These are phyloP conservation scores for Chaetomium cochliodes DNA, from an alignment of 495 filamentous ascomycete species.

Conservation along the genomic window DNA sequence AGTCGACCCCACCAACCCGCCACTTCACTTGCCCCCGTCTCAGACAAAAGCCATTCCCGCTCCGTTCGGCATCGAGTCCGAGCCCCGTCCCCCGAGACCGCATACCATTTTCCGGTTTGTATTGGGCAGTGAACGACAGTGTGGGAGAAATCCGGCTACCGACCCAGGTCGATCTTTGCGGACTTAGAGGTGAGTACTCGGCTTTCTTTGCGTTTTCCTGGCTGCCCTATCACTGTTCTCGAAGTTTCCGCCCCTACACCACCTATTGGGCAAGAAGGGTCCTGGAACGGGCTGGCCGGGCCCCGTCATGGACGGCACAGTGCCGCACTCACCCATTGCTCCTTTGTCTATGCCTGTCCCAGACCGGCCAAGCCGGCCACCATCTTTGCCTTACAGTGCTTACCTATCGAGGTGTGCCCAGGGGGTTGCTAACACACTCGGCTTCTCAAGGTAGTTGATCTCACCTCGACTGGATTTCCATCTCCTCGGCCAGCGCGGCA, in stretches of 20 bases:
- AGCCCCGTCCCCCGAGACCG: slow-evolving; percentile 16
- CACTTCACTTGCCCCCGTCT: slow-evolving; percentile 12
- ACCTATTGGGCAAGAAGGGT: background rate
- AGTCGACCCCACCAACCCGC: slow-evolving; percentile 21
- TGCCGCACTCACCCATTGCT: background rate
- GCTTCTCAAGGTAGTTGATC: background rate
- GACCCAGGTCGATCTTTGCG: background rate
- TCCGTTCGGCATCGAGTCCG: slow-evolving; percentile 15
- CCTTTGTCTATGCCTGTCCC: background rate
- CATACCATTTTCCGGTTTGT: background rate
- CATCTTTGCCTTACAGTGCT: no score
- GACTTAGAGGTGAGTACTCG: slow-evolving; percentile 18
- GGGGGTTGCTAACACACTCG: slow-evolving; percentile 10
- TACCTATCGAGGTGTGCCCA: no score
- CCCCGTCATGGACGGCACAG: background rate
- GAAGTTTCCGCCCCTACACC: background rate
- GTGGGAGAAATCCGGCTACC: background rate
- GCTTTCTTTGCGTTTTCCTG: background rate
- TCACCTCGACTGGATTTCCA: background rate
- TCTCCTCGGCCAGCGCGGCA: slow-evolving; percentile 5
- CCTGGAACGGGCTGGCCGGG: slow-evolving; percentile 1
- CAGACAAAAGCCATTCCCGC: slow-evolving; percentile 16
- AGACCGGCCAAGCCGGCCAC: background rate
- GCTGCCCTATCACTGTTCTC: background rate
- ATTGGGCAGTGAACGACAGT: background rate